These are phyloP conservation scores for Pythium plurisporium DNA, from an alignment of 352 stramenopile species.

Conservation along the genomic window DNA sequence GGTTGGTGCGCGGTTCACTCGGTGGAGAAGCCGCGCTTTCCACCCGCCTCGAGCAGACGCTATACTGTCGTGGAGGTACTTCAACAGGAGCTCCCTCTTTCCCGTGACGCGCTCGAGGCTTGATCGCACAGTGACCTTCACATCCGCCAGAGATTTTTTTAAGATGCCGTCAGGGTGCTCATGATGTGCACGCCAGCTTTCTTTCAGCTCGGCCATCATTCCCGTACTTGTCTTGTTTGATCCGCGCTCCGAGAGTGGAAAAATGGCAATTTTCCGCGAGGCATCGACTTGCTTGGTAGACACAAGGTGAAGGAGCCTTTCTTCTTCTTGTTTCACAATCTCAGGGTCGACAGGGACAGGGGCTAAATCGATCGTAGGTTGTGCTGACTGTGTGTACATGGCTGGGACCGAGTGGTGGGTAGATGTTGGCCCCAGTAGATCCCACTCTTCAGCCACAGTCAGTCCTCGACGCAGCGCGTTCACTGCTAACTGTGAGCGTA, in stretches of 20 bases:
- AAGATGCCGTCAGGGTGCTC: constrained; percentile 10
- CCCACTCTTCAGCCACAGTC: constrained; percentile 7
- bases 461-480: constrained; percentile 8
- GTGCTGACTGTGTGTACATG: neutral
- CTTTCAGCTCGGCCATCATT: constrained; percentile 36
- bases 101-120: constrained; percentile 21
- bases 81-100: constrained; percentile 14
- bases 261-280: neutral
- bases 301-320: neutral
- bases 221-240: constrained; percentile 25
- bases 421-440: neutral
- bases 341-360: neutral
- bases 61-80: constrained; percentile 1
- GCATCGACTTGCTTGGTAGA: neutral
- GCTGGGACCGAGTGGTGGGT: neutral
- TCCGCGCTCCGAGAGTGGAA: constrained; percentile 24
- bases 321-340: constrained; percentile 4
- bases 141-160: neutral
- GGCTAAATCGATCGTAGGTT: neutral
- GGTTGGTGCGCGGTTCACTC: constrained; percentile 22
- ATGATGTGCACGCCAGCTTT: constrained; percentile 42
- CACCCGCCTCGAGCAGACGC: neutral
- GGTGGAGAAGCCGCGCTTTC: constrained; percentile 16
- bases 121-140: neutral
- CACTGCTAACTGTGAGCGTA: neutral